Base-by-base conservation (phyloP, 495 filamentous ascomycete species). In the Cenococcum geophilum region DNA sequence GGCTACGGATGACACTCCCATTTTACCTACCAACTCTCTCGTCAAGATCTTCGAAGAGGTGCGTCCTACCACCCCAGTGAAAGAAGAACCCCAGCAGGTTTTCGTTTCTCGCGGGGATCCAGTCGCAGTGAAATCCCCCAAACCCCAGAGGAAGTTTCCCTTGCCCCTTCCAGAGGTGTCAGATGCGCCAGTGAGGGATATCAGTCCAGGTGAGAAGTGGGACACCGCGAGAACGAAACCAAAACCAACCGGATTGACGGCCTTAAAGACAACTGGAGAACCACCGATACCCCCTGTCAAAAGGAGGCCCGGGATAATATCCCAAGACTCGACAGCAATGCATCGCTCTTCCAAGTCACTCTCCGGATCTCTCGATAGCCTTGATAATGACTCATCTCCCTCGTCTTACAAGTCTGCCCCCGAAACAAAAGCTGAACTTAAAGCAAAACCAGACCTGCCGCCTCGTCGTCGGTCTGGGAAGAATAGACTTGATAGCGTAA, bases 31-130 rank as follows among this genome's bases (percentile, higher is more conserved):
- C 0, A 82, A 75, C 18, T 76, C 82, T 9, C 73, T 87, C 20
- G 80, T 87, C 52, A 76, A 78, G 16, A 73, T 87, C 62, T 89
- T 86, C 63, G 86, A 89, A 71, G 67, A 67, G 47, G 65, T 63
- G 43, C 51, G 58, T 42, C 57, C 49, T 16, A 60, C 45, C 14
- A 65, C 55, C 0, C 51, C 59, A 21, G 14, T 43, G 10, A 56
- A 48, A 20, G 40, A 1, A 16, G 21, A 34, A 18, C 18, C 59
- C 5, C n/a, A 23, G 10, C 48, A 62, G 21, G 22, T 59, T 12
- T 14, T 32, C 14, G 55, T 56, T 6, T 47, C 59, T n/a, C 43
- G 23, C 55, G 12, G 36, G 43, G 59, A 45, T 34, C 66, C 55
- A 18, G 57, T 63, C 54, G 59, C 67, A 18, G 74, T 72, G 56